These are phyloP conservation scores for Lachancea quebecensis DNA, from an alignment of 805 yeast genomes.

Conservation along the genomic window DNA sequence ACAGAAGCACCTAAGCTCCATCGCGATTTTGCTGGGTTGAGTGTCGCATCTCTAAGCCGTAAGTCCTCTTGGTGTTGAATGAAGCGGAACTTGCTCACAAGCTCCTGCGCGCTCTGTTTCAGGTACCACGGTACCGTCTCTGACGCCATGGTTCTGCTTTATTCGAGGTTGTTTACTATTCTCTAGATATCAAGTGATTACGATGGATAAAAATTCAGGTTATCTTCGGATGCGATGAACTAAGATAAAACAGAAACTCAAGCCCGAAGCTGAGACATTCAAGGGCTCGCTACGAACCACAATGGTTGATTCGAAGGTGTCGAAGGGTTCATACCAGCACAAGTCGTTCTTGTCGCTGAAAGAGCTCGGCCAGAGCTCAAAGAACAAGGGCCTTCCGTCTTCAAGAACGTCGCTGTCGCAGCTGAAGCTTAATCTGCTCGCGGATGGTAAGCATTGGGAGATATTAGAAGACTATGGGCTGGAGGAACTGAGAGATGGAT, in stretches of 20 bases:
- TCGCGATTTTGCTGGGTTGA: conserved; percentile 20
- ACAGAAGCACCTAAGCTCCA: conserved; percentile 29
- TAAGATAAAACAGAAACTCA: too few species aligned
- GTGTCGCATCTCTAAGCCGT: conserved; percentile 33
- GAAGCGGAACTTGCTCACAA: conserved; percentile 27
- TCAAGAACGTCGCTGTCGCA: conserved; percentile 35
- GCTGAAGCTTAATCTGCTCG: conserved; percentile 26
- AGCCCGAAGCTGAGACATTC: too few species aligned
- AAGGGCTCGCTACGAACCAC: too few species aligned
- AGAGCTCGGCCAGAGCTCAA: conserved; percentile 7
- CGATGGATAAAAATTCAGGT: background rate
- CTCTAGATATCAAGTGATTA: background rate
- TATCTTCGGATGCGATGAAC: too few species aligned
- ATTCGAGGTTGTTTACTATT: background rate
- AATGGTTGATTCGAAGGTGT: conserved; percentile 5
- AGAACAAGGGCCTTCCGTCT: conserved; percentile 8
- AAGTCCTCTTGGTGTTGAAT: conserved; percentile 34
- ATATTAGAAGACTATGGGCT: conserved; percentile 32
- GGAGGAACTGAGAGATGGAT: conserved; percentile 44
- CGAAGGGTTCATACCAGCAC: conserved; percentile 24
- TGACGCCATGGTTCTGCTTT: background rate
- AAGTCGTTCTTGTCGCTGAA: conserved; percentile 19
- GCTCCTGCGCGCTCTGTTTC: conserved; percentile 20
- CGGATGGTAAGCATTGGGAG: conserved; percentile 25
- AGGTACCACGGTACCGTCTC: conserved; percentile 22